Percentiles rank a stretch among this genome's conserved stretches.
These are phyloP conservation scores for Leccinum incarnatum DNA, from an alignment of 768 basidiomycete species.

Conservation along the genomic window DNA sequence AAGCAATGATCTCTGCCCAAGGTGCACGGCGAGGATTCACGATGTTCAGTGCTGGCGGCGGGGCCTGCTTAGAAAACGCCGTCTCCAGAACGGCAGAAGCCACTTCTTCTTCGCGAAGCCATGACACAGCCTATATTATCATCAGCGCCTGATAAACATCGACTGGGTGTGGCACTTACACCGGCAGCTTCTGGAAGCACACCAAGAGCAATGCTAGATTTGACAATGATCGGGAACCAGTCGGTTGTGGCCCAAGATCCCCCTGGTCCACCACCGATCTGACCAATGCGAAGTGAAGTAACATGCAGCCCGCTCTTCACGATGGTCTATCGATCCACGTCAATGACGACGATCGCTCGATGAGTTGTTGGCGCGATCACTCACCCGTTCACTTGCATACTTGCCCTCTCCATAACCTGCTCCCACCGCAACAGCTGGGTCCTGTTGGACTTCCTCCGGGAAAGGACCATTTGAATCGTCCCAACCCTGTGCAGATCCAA, in stretches of 20 bases:
- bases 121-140: constrained; percentile 34
- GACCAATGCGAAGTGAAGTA: constrained; percentile 44
- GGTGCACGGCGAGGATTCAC: constrained; percentile 36
- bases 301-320: constrained; percentile 36
- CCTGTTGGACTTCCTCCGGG: constrained; percentile 34
- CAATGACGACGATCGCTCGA: not conserved
- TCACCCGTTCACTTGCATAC: constrained; percentile 39
- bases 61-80: constrained; percentile 15
- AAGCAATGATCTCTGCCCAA: constrained; percentile 32
- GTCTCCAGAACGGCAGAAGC: constrained; percentile 33
- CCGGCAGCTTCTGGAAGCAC: constrained; percentile 30
- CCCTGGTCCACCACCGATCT: constrained; percentile 39
- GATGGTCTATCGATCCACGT: constrained; percentile 31
- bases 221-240: constrained; percentile 46
- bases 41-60: constrained; percentile 33
- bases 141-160: not conserved
- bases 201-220: constrained; percentile 31
- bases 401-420: constrained; percentile 48
- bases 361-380: constrained; percentile 1
- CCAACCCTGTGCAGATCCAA: constrained; percentile 35
- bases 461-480: constrained; percentile 27
- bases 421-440: constrained; percentile 36
- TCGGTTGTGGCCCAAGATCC: constrained; percentile 46
- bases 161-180: constrained; percentile 26
- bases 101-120: constrained; percentile 42